Conservation (phyloP, 305 asterid species). For the Lippia alba region DNA sequence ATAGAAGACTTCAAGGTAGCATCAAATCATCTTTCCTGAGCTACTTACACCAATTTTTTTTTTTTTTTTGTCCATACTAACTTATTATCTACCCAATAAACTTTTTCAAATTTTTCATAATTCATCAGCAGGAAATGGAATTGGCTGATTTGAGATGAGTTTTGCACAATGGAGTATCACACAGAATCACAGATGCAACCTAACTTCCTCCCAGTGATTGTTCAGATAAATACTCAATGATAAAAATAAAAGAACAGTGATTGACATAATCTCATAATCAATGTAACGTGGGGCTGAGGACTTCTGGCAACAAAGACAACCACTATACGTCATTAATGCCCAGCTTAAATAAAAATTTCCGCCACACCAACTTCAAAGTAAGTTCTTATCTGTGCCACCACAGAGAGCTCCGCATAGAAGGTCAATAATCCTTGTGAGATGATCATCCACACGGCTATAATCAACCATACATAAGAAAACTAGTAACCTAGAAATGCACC, state of each 20-base stretch:
- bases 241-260: not conserved
- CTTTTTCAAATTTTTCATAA: conserved; percentile 22
- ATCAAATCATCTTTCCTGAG: not conserved
- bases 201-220: conserved; percentile 22
- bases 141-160: conserved; percentile 25
- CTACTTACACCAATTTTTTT: not conserved
- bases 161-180: conserved; percentile 16
- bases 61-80: conserved; percentile 30
- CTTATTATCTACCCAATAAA: conserved; percentile 18
- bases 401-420: not conserved
- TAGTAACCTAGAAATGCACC: conserved; percentile 27
- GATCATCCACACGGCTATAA: conserved; percentile 20
- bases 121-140: conserved; percentile 13
- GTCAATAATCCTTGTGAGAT: conserved; percentile 1
- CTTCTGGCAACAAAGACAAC: conserved; percentile 9
- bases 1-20: conserved; percentile 4
- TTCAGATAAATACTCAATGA: conserved; percentile 12
- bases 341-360: conserved; percentile 6
- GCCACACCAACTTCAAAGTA: conserved; percentile 2
- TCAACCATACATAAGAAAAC: not conserved
- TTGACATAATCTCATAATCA: conserved; percentile 2
- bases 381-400: not conserved
- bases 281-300: conserved; percentile 13
- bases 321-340: not conserved
- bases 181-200: conserved; percentile 1